Evolutionary conservation across 768 basidiomycete genomes (phyloP).

Genomic region (Lepiota brunneoincarnata): DNA sequence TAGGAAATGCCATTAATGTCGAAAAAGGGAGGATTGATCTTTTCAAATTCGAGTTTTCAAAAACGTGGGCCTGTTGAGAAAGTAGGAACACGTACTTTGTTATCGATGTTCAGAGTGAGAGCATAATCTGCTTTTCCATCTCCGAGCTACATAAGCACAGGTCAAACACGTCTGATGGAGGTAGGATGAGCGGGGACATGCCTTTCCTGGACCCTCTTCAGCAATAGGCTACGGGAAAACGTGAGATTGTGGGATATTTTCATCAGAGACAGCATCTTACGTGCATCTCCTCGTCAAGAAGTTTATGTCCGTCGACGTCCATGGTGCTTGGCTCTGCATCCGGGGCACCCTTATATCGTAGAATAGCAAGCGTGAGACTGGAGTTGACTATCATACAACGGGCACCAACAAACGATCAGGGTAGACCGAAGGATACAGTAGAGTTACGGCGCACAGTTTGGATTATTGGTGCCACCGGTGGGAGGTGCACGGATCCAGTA

Average conservation of each 20-base stretch:
- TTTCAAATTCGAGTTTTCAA: too few relatives aligned
- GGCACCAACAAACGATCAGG: not conserved
- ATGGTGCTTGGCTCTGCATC: constrained; percentile 27
- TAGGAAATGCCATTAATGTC: constrained; percentile 7
- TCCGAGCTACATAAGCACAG: too few relatives aligned
- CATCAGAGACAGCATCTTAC: not conserved
- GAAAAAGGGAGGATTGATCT: constrained; percentile 5
- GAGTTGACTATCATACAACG: constrained; percentile 20
- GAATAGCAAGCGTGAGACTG: constrained; percentile 34
- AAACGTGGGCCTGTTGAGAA: not conserved
- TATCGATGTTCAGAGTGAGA: too few relatives aligned
- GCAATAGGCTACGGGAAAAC: constrained; percentile 16
- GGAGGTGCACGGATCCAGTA: constrained; percentile 42
- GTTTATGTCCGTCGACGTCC: constrained; percentile 14
- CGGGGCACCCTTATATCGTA: constrained; percentile 39
- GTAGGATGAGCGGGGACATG: too few relatives aligned
- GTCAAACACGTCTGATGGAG: too few relatives aligned
- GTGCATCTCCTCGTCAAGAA: constrained; percentile 9
- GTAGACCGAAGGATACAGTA: not conserved
- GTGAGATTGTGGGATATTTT: not conserved
- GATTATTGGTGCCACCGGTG: constrained; percentile 27
- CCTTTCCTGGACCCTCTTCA: not conserved
- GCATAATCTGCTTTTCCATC: too few relatives aligned
- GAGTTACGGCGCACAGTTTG: not conserved
- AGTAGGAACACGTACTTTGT: too few relatives aligned